Conservation (phyloP, 371 early-diverging fungal species). For the Apophysomyces elegans region DNA sequence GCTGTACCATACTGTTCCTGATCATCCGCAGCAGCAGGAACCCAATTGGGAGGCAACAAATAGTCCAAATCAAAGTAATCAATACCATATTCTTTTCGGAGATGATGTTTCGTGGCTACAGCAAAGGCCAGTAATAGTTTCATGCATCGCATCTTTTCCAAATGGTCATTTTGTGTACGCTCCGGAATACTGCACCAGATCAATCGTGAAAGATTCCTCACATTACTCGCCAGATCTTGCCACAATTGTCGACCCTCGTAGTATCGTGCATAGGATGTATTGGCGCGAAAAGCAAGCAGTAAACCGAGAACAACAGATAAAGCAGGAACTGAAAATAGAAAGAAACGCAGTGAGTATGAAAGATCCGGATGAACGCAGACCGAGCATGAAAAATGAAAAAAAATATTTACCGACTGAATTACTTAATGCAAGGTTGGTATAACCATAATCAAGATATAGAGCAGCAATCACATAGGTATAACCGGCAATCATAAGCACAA, state of each 20-base stretch:
- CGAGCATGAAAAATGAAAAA: no score
- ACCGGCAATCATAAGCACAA: constrained; percentile 29
- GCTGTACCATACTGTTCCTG: constrained; percentile 13
- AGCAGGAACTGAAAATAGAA: constrained; percentile 42
- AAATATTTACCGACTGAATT: constrained; percentile 41
- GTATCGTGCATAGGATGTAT: constrained; percentile 80
- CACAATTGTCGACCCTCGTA: constrained; percentile 76
- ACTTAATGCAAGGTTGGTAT: constrained; percentile 34
- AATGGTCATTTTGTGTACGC: constrained; percentile 49
- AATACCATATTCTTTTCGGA: constrained; percentile 68
- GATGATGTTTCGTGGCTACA: constrained; percentile 70
- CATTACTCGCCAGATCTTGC: constrained; percentile 60
- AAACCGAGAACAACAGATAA: constrained; percentile 71
- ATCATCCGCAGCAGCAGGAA: constrained; percentile 47
- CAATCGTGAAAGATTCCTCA: constrained; percentile 64
- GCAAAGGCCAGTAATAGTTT: constrained; percentile 75
- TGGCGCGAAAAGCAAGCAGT: constrained; percentile 78
- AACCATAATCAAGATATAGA: constrained; percentile 34
- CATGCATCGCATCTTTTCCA: constrained; percentile 74
- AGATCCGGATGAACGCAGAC: no score
- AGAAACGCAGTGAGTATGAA: background rate
- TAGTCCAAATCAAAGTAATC: constrained; percentile 59
- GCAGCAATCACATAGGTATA: constrained; percentile 37
- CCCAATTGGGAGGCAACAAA: constrained; percentile 55
- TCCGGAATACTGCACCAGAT: constrained; percentile 69